Evolutionary conservation across 768 basidiomycete genomes (phyloP).

Genomic region (Lepiota venenata): DNA sequence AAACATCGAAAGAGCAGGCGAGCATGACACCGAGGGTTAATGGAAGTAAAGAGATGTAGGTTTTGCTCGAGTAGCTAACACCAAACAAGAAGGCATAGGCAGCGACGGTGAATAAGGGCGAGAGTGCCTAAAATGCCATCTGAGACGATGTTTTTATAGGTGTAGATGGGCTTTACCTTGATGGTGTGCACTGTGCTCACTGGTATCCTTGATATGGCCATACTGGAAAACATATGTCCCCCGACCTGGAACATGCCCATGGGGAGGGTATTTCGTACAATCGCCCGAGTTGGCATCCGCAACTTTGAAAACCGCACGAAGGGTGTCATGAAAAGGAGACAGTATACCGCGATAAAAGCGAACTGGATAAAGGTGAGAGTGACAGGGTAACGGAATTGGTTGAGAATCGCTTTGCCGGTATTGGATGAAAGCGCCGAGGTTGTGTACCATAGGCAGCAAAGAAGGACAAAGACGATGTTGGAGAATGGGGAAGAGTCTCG

Average conservation of each 20-base stretch:
- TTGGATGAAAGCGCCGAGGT: conserved; percentile 93
- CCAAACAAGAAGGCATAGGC: conserved; percentile 93
- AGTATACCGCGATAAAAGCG: conserved; percentile 88
- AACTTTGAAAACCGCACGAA: conserved; percentile 61
- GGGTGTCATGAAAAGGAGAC: conserved; percentile 81
- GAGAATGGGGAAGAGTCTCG: conserved; percentile 28
- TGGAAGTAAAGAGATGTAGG: conserved; percentile 92
- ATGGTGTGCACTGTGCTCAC: conserved; percentile 99
- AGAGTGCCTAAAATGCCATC: conserved; percentile 66
- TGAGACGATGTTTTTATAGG: background rate
- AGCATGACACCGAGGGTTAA: conserved; percentile 97
- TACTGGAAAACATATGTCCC: conserved; percentile 96
- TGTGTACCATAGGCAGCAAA: conserved; percentile 92
- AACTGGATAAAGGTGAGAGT: conserved; percentile 98
- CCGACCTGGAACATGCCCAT: conserved; percentile 99
- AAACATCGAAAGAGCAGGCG: conserved; percentile 91
- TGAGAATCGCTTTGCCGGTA: conserved; percentile 94
- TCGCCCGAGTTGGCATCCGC: conserved; percentile 66
- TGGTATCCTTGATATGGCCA: conserved; percentile 94
- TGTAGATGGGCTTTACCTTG: conserved; percentile 60
- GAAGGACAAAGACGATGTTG: conserved; percentile 58
- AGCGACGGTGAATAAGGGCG: conserved; percentile 94
- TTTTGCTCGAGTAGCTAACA: conserved; percentile 89
- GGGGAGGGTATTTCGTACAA: conserved; percentile 78
- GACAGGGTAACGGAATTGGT: conserved; percentile 89